These are phyloP conservation scores for Calophaca sinica DNA, from an alignment of 306 rosid species.

Conservation along the genomic window DNA sequence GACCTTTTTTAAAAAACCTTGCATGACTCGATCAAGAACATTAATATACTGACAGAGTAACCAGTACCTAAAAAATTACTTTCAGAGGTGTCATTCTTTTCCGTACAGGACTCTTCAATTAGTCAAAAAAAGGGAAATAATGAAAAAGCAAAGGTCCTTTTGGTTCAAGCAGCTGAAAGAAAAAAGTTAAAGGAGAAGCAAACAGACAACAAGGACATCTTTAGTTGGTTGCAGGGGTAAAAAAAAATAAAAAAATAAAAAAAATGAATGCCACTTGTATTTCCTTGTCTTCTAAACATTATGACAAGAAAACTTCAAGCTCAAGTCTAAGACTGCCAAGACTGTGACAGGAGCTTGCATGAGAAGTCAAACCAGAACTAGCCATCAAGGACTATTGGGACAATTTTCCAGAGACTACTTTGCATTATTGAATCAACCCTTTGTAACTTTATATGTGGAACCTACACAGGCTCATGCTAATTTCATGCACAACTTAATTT, in stretches of 20 bases:
- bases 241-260: too few relatives aligned
- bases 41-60: too few relatives aligned
- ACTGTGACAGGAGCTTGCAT: background rate
- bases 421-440: constrained; percentile 37
- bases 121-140: constrained; percentile 39
- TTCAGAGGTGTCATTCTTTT: background rate
- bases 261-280: constrained; percentile 15
- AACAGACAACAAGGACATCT: constrained; percentile 31
- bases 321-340: constrained; percentile 23
- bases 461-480: constrained; percentile 5
- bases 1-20: too few relatives aligned
- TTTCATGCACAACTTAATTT: constrained; percentile 31
- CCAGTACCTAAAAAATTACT: too few relatives aligned
- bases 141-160: constrained; percentile 31
- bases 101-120: constrained; percentile 22
- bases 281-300: constrained; percentile 41
- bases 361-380: constrained; percentile 43
- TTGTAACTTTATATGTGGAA: constrained; percentile 25
- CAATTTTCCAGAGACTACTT: background rate
- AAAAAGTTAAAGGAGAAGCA: constrained; percentile 46
- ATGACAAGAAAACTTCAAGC: too few relatives aligned
- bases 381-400: constrained; percentile 43
- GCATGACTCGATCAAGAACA: too few relatives aligned
- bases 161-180: constrained; percentile 35
- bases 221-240: constrained; percentile 30